Conservation (phyloP, 2,329 filamentous ascomycete species). For the Pyricularia pennisetigena region DNA sequence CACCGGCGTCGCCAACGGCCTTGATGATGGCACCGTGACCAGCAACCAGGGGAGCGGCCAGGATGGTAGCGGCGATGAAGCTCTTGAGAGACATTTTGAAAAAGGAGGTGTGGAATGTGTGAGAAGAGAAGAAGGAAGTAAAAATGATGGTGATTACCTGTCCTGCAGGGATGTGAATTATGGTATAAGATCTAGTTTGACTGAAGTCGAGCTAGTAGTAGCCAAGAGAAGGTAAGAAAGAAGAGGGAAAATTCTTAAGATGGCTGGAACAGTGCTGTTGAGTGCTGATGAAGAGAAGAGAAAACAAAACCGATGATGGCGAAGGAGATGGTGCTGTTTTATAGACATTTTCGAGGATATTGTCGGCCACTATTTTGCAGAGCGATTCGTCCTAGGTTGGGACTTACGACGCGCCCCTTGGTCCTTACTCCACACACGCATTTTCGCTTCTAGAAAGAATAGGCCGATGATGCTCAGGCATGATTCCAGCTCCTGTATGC, state of each 20-base stretch:
- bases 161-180: neutral
- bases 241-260: neutral
- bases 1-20: conserved; percentile 48
- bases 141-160: neutral
- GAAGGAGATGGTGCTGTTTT: neutral
- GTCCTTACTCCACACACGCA: neutral
- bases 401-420: neutral
- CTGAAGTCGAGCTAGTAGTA: neutral
- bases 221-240: neutral
- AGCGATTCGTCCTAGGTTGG: neutral
- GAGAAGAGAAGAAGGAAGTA: conserved; percentile 1
- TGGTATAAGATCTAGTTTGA: neutral
- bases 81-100: conserved; percentile 21
- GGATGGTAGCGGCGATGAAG: conserved; percentile 31
- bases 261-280: neutral
- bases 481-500: neutral
- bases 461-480: neutral
- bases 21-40: conserved; percentile 51
- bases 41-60: conserved; percentile 45
- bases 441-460: neutral
- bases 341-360: neutral
- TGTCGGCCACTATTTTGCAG: neutral
- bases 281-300: neutral
- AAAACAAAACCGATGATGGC: neutral
- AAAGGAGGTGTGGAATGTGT: neutral